These are phyloP conservation scores for Emericellopsis cladophorae DNA, from an alignment of 2,329 filamentous ascomycete species.

Conservation along the genomic window DNA sequence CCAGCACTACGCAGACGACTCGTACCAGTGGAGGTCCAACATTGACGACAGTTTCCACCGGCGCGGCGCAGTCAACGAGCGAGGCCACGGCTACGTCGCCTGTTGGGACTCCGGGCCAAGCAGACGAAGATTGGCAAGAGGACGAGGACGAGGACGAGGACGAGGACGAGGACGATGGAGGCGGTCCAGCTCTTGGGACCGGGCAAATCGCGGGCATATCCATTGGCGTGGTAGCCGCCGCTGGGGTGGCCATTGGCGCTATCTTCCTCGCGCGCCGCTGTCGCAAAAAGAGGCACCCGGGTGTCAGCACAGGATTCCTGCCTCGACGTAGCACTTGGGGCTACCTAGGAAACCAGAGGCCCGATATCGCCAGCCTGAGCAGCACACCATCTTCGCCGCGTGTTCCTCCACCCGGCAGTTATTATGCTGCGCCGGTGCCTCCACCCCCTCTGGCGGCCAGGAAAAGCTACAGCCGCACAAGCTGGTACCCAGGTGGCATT, in stretches of 20 bases:
- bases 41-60: too few relatives aligned
- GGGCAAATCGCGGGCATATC: slow-evolving; percentile 45
- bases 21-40: too few relatives aligned
- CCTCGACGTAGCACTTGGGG: slow-evolving; percentile 6
- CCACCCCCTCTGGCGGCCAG: not conserved
- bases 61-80: not conserved
- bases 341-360: not conserved
- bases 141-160: slow-evolving; percentile 6
- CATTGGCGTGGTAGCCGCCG: slow-evolving; percentile 36
- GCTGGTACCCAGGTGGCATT: slow-evolving; percentile 9
- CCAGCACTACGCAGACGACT: too few relatives aligned
- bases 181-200: slow-evolving; percentile 14
- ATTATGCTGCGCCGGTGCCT: too few relatives aligned
- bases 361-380: not conserved
- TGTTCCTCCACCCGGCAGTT: too few relatives aligned
- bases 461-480: slow-evolving; percentile 9
- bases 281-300: slow-evolving; percentile 25
- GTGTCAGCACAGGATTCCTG: slow-evolving; percentile 23
- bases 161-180: slow-evolving; percentile 6
- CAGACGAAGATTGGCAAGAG: not conserved
- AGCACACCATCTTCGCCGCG: too few relatives aligned
- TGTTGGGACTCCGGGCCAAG: not conserved
- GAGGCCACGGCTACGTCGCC: not conserved
- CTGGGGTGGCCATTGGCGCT: slow-evolving; percentile 32
- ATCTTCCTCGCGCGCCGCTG: slow-evolving; percentile 28